Conservation (phyloP, 1,284 basidiomycete genomes). For the Ceratobasidium sp. region DNA sequence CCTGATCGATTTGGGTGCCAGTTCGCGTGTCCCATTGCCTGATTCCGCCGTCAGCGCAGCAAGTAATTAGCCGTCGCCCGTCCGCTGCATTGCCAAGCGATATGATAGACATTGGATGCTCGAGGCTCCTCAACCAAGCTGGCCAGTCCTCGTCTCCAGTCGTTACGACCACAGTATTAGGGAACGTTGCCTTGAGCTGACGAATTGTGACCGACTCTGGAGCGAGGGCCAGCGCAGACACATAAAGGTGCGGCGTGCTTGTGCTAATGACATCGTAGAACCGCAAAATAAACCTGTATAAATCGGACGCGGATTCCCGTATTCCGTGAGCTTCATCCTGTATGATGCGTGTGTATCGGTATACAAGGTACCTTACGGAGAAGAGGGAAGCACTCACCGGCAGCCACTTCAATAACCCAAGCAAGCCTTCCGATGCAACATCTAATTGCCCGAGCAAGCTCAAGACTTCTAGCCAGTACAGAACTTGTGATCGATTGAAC, state of each 20-base stretch:
- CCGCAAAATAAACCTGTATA: slow-evolving; percentile 3
- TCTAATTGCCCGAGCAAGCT: slow-evolving; percentile 15
- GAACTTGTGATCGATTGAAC: neutral
- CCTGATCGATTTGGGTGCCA: neutral
- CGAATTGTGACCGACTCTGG: neutral
- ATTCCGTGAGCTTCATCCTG: neutral
- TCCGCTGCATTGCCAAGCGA: neutral
- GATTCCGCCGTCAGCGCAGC: neutral
- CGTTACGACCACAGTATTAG: neutral
- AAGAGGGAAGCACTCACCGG: neutral
- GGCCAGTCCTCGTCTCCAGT: neutral
- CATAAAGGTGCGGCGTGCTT: slow-evolving; percentile 7
- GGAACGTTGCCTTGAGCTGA: neutral
- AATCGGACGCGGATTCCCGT: neutral
- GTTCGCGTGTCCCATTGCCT: neutral
- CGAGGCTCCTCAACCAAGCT: neutral
- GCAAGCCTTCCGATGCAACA: neutral
- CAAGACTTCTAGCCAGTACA: slow-evolving; percentile 37
- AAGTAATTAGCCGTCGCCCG: neutral
- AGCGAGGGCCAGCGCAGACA: slow-evolving; percentile 16
- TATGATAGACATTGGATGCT: neutral
- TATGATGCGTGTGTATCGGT: neutral
- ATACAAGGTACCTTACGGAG: neutral
- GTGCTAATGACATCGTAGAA: slow-evolving; percentile 14
- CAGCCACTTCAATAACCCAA: neutral